Evolutionary conservation across 78 protist species (phyloP), one percentile per base, ranked within the genome.

Genomic region (Neovahlkampfia damariscottae): DNA sequence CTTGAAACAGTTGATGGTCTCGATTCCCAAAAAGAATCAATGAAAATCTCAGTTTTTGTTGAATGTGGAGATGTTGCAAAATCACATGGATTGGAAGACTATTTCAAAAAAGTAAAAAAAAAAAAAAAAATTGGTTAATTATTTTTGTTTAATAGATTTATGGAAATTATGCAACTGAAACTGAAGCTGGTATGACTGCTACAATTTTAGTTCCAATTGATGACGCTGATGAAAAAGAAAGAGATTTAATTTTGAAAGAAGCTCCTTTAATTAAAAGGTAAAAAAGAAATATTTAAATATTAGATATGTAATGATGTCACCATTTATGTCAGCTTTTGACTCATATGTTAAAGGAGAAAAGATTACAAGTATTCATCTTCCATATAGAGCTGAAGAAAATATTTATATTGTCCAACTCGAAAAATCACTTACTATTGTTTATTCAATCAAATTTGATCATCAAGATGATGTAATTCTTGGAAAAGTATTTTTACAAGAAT

Each of bases 391-490:
- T 10, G 72, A 69, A 30, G 72, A 69, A 19, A 69, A 30, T n/a
- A 19, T 69, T 19, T 69, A 69, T 19, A 69, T 69, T 19, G 19
- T 69, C 19, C 19, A 19, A n/a, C 19, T 19, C 19, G 19, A 69
- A 19, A 69, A 69, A 19, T 30, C 72, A 30, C 19, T 19, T 10
- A 69, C 19, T 28, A 28, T 69, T 19, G 29, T 19, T 19, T 69
- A 30, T 28, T 19, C 19, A 19, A 19, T 69, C 67, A 30, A 19
- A 30, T 69, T 69, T 19, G 10, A n/a, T n/a, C 68, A 69, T 19
- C 72, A 19, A 19, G 72, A 69, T 19, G 72, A 69, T 69, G 72
- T 19, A 30, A 28, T 69, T 19, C 28, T 69, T n/a, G 72, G 68
- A 19, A 19, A 19, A 69, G 29, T 69, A n/a, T 69, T 69, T 28